phyloP scores from a whole-genome alignment of 805 yeast genomes.

The Metschnikowia amazonensis region DNA sequence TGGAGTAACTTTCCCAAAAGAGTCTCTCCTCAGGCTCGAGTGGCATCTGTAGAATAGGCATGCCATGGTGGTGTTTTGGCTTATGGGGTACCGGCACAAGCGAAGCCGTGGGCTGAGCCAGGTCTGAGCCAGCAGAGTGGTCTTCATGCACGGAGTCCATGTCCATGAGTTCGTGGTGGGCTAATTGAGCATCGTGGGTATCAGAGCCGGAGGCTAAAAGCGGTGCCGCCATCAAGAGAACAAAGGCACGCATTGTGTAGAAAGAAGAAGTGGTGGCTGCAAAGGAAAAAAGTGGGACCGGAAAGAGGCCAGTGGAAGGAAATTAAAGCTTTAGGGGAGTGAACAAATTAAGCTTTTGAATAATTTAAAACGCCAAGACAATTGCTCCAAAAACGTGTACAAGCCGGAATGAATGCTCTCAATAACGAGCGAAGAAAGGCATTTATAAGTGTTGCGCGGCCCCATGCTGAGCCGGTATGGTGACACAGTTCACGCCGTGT shows the following conservation, averaged over 20 bases:
- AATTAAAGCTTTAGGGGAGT: too few relatives aligned
- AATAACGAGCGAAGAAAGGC: not conserved
- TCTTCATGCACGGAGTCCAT: not conserved
- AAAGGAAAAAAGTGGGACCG: too few relatives aligned
- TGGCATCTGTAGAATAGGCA: slow-evolving; percentile 65
- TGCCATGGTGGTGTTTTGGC: slow-evolving; percentile 54
- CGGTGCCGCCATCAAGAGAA: slow-evolving; percentile 1
- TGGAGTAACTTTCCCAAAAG: slow-evolving; percentile 76
- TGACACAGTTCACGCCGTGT: slow-evolving; percentile 1
- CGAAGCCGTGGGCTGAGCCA: not conserved
- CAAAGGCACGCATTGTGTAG: not conserved
- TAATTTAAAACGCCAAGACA: not conserved
- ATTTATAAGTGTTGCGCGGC: slow-evolving; percentile 4
- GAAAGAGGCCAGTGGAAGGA: too few relatives aligned
- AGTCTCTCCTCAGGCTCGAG: slow-evolving; percentile 67
- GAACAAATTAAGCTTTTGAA: too few relatives aligned
- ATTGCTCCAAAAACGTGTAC: not conserved
- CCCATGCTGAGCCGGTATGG: not conserved
- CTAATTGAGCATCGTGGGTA: not conserved
- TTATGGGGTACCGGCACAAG: slow-evolving; percentile 34
- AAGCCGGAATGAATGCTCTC: not conserved
- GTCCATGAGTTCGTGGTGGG: not conserved
- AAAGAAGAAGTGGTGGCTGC: not conserved
- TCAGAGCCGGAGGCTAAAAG: slow-evolving; percentile 1
- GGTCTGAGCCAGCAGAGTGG: not conserved